A percentile compares a stretch with the other conserved stretches of the same genome.
Evolutionary conservation across 2,329 filamentous ascomycete species (phyloP).

Genomic region (Mycosphaerelloides madeirae): DNA sequence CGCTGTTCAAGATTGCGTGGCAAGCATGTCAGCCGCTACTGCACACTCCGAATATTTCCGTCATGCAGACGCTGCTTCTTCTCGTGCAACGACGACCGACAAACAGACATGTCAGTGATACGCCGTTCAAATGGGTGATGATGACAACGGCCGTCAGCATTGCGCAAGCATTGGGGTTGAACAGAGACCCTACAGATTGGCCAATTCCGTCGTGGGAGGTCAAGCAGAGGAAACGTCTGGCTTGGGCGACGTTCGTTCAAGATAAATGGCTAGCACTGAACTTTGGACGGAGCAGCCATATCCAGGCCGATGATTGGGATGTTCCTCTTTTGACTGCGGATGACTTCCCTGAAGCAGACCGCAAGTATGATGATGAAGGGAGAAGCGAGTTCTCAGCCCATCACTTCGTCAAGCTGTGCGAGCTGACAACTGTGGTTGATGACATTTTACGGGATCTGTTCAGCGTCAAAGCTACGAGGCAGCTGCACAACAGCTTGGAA

Average conservation of each 20-base stretch:
- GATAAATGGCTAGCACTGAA: slow-evolving; percentile 59
- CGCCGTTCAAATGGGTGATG: slow-evolving; percentile 32
- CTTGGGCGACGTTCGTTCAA: slow-evolving; percentile 63
- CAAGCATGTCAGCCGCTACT: slow-evolving; percentile 26
- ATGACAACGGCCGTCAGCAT: slow-evolving; percentile 45
- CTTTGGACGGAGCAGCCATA: slow-evolving; percentile 54
- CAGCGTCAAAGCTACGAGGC: slow-evolving; percentile 28
- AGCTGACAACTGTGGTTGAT: slow-evolving; percentile 48
- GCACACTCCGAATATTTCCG: slow-evolving; percentile 30
- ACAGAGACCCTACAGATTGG: slow-evolving; percentile 60
- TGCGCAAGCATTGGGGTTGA: slow-evolving; percentile 55
- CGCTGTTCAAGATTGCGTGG: slow-evolving; percentile 32
- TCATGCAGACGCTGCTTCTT: slow-evolving; percentile 31
- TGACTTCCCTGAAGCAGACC: slow-evolving; percentile 40
- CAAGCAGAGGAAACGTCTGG: slow-evolving; percentile 56
- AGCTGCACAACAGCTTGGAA: slow-evolving; percentile 44
- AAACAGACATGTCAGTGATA: slow-evolving; percentile 33
- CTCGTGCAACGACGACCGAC: slow-evolving; percentile 32
- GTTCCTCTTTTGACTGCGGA: slow-evolving; percentile 42
- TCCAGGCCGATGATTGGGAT: slow-evolving; percentile 53
- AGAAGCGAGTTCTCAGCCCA: slow-evolving; percentile 12
- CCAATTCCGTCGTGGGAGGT: slow-evolving; percentile 60
- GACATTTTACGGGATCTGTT: slow-evolving; percentile 45
- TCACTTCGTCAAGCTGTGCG: slow-evolving; percentile 50
- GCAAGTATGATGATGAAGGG: slow-evolving; percentile 12